Percentiles rank a stretch among this genome's conserved stretches.
Evolutionary conservation across 768 basidiomycete species (phyloP).

Genomic region (Russula emetica): DNA sequence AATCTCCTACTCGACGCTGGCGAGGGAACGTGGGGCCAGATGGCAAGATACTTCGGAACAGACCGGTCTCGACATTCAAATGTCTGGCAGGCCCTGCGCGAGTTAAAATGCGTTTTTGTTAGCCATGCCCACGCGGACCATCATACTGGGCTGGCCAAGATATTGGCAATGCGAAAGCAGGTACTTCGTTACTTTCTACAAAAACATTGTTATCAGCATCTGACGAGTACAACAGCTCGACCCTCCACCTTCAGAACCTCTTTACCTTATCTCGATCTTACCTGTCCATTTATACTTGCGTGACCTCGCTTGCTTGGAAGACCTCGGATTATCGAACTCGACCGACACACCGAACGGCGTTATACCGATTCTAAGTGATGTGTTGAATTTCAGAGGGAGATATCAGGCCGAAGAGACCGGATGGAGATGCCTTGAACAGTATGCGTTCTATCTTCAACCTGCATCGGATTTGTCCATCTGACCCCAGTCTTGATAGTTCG

Average conservation of each 20-base stretch:
- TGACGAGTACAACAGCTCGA: conserved; percentile 46
- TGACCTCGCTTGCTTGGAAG: conserved; percentile 68
- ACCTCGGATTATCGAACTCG: conserved; percentile 53
- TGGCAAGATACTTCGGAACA: conserved; percentile 69
- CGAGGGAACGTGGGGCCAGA: conserved; percentile 91
- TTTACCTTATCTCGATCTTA: conserved; percentile 66
- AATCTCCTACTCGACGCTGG: conserved; percentile 83
- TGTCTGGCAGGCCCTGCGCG: conserved; percentile 58
- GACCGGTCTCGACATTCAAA: conserved; percentile 36
- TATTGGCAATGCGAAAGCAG: conserved; percentile 65
- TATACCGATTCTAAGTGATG: conserved; percentile 42
- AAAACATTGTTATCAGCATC: neutral
- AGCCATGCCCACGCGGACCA: conserved; percentile 94
- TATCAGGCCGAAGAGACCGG: neutral
- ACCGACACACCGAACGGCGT: conserved; percentile 44
- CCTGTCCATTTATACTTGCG: conserved; percentile 60
- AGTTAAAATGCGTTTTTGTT: conserved; percentile 75
- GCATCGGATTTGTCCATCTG: neutral
- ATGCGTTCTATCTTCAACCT: neutral
- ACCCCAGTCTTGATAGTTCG: conserved; percentile 14
- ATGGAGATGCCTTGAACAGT: conserved; percentile 16
- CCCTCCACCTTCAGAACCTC: conserved; percentile 54
- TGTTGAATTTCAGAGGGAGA: conserved; percentile 9
- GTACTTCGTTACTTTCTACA: conserved; percentile 40
- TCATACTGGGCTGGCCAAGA: conserved; percentile 73